These are phyloP conservation scores for Pulveroboletus sp. DNA, from an alignment of 768 basidiomycete species.

Conservation along the genomic window DNA sequence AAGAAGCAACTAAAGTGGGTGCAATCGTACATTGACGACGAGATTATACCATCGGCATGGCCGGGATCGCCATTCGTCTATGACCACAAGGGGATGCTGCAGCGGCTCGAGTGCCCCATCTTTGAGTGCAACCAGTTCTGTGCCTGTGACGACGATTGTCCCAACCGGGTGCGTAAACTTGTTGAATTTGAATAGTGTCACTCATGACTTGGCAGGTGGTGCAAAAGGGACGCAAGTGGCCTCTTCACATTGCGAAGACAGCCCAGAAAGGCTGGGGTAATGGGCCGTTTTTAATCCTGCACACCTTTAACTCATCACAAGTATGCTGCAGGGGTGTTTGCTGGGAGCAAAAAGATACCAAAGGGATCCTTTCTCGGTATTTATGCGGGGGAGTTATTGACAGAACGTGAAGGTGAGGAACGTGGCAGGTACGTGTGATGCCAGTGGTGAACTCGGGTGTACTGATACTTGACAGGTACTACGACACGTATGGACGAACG, in stretches of 20 bases:
- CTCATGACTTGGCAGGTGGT: constrained; percentile 53
- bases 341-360: constrained; percentile 57
- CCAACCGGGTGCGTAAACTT: constrained; percentile 55
- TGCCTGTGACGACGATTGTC: constrained; percentile 74
- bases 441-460: background rate
- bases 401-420: constrained; percentile 57
- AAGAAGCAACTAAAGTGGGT: constrained; percentile 45
- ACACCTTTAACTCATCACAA: background rate
- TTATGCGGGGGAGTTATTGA: constrained; percentile 81
- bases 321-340: constrained; percentile 58
- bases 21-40: constrained; percentile 15
- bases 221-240: constrained; percentile 66
- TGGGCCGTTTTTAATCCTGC: constrained; percentile 1
- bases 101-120: constrained; percentile 51
- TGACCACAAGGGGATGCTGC: constrained; percentile 54
- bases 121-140: constrained; percentile 87
- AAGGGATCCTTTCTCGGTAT: constrained; percentile 73
- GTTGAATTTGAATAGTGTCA: background rate
- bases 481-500: constrained; percentile 67
- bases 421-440: constrained; percentile 57
- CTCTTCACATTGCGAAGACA: constrained; percentile 67
- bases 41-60: constrained; percentile 28
- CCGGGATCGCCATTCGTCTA: constrained; percentile 61
- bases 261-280: constrained; percentile 80
- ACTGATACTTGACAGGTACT: constrained; percentile 43